Evolutionary conservation across 352 stramenopile genomes (phyloP), one percentile per base, ranked within the genome.

Genomic region (Globisporangium heterothallicum): DNA sequence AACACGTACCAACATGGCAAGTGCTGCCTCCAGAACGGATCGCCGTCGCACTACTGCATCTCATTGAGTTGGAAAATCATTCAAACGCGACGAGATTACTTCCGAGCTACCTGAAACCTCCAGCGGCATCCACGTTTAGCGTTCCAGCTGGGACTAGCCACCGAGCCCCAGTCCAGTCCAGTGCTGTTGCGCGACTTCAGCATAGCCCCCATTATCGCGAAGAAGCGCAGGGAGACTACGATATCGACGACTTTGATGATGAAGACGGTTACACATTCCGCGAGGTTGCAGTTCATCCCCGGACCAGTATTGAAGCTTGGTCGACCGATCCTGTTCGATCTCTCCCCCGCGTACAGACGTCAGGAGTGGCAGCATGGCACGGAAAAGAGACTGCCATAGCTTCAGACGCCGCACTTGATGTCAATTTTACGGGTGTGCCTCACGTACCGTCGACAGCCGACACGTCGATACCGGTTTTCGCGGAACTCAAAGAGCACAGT

Each of bases 21-120:
- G 48, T 71, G 29, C 52, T 89, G n/a, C 75, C 78, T 8, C 59
- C 55, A 21, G 59, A 76, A 1, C 72, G 78, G 32, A 74, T 89
- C 13, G 74, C 70, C 10, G 58, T 45, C 3, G 78, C 74, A 14
- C 56, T 87, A 16, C 49, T 89, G 16, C 67, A 84, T 32, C 57
- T 89, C 18, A 44, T 81, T 42, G 74, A 83, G 32, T 41, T 81
- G 13, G 78, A 89, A 44, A 86, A 56, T 34, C 55, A 57, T 6
- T 66, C 59, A 13, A 84, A 84, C 43, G 75, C 76, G 35, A 58
- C 71, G 38, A 65, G 63, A n/a, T 56, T 84, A 53, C 56, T 87
- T 18, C 78, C 78, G 1, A 74, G 61, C 21, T 87, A 85, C 56
- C 55, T 89, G 0, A 65, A 70, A 1, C 50, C 65, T 0, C 27